Conservation (phyloP, 768 basidiomycete genomes). For the Hypsizygus marmoreus region DNA sequence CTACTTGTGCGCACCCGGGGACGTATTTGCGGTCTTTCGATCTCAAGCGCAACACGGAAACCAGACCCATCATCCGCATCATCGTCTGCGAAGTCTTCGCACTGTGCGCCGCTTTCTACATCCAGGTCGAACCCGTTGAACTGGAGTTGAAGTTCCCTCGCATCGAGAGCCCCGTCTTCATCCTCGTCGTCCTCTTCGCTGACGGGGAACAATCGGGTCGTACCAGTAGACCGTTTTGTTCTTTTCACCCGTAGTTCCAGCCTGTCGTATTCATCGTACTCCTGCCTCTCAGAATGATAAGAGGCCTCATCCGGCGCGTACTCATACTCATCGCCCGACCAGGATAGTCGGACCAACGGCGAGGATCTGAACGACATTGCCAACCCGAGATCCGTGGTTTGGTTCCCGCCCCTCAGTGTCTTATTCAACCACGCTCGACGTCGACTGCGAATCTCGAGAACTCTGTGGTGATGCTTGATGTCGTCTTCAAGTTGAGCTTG, state of each 20-base stretch:
- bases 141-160: slow-evolving; percentile 33
- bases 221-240: slow-evolving; percentile 16
- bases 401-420: slow-evolving; percentile 31
- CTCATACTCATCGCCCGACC: slow-evolving; percentile 41
- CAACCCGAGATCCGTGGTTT: slow-evolving; percentile 41
- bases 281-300: slow-evolving; percentile 2
- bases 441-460: slow-evolving; percentile 59
- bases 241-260: slow-evolving; percentile 11
- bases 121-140: slow-evolving; percentile 30
- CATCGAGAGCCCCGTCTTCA: slow-evolving; percentile 22
- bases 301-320: slow-evolving; percentile 7
- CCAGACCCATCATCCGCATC: slow-evolving; percentile 1
- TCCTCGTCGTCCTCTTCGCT: slow-evolving; percentile 34
- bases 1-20: slow-evolving; percentile 37
- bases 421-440: slow-evolving; percentile 70
- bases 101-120: slow-evolving; percentile 26
- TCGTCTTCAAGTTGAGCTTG: slow-evolving; percentile 40
- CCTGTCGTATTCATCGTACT: slow-evolving; percentile 21
- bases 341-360: slow-evolving; percentile 43
- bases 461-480: slow-evolving; percentile 38
- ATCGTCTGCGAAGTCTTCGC: slow-evolving; percentile 17
- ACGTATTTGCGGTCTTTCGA: slow-evolving; percentile 28
- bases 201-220: slow-evolving; percentile 39
- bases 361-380: slow-evolving; percentile 53
- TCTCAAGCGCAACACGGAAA: slow-evolving; percentile 19